These are phyloP conservation scores for Pueraria montana DNA, from an alignment of 306 rosid species.

Conservation along the genomic window DNA sequence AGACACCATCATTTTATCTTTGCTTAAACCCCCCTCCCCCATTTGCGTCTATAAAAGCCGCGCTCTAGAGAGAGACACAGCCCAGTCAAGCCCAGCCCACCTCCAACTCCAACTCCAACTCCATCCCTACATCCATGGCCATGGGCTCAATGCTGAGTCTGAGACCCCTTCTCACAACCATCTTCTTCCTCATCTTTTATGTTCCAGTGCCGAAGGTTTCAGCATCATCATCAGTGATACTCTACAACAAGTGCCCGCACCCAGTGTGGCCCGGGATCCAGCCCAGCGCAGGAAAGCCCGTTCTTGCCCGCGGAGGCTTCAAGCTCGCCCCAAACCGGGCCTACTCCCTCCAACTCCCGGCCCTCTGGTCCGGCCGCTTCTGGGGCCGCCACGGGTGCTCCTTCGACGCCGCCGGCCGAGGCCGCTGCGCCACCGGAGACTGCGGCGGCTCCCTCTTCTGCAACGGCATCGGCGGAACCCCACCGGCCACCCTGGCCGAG, in stretches of 20 bases:
- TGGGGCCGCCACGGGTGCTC: conserved; percentile 98
- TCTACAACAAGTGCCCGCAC: conserved; percentile 81
- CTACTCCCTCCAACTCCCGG: conserved; percentile 69
- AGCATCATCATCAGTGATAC: not conserved
- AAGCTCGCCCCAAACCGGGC: conserved; percentile 69
- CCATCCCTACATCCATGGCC: too few relatives aligned
- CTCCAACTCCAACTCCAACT: too few relatives aligned
- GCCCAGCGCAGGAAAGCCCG: conserved; percentile 85
- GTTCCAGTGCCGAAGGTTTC: too few relatives aligned
- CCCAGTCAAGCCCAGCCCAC: too few relatives aligned
- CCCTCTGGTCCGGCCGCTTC: conserved; percentile 96
- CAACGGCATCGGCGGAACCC: conserved; percentile 83
- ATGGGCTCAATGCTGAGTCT: too few relatives aligned
- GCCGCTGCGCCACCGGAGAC: conserved; percentile 92
- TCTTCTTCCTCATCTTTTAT: too few relatives aligned
- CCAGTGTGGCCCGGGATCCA: conserved; percentile 98
- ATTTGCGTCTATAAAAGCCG: too few relatives aligned
- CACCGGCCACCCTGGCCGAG: conserved; percentile 92
- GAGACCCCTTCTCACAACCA: too few relatives aligned
- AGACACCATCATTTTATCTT: too few relatives aligned
- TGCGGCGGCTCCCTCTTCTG: conserved; percentile 94
- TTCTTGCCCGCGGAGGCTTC: conserved; percentile 91
- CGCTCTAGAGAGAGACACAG: too few relatives aligned
- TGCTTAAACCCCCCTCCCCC: too few relatives aligned
- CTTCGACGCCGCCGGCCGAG: conserved; percentile 80